These are phyloP conservation scores for Apiospora rasikravindrae DNA, from an alignment of 2,329 filamentous ascomycete genomes.

Conservation along the genomic window DNA sequence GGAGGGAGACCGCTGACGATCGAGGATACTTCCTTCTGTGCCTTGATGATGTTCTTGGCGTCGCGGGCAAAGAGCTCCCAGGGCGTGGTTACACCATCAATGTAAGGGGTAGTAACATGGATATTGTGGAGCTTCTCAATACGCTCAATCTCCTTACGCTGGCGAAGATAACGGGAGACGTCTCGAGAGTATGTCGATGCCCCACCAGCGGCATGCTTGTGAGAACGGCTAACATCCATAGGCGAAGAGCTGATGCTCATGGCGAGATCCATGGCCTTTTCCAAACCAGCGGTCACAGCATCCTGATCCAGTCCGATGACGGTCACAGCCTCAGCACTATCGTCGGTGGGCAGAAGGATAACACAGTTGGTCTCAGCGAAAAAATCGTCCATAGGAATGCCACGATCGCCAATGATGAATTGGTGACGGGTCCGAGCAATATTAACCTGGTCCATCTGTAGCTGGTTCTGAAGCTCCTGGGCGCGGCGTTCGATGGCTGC, in stretches of 20 bases:
- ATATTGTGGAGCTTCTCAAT: conserved; percentile 81
- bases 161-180: conserved; percentile 84
- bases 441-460: conserved; percentile 78
- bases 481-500: conserved; percentile 81
- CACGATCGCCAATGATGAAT: conserved; percentile 89
- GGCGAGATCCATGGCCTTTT: conserved; percentile 87
- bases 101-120: conserved; percentile 82
- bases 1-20: conserved; percentile 78
- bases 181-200: conserved; percentile 81
- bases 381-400: conserved; percentile 82
- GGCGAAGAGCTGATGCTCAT: conserved; percentile 84
- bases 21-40: conserved; percentile 75
- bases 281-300: conserved; percentile 74
- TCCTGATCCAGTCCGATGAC: conserved; percentile 77
- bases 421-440: conserved; percentile 90
- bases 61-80: conserved; percentile 92
- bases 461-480: conserved; percentile 74
- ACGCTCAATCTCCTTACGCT: conserved; percentile 80
- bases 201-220: conserved; percentile 70
- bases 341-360: conserved; percentile 75
- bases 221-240: conserved; percentile 81
- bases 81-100: conserved; percentile 70
- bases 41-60: conserved; percentile 79
- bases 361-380: conserved; percentile 89
- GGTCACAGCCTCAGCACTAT: conserved; percentile 83